Conservation (phyloP, 2,329 filamentous ascomycete genomes). For the Orbilia blumenaviensis region DNA sequence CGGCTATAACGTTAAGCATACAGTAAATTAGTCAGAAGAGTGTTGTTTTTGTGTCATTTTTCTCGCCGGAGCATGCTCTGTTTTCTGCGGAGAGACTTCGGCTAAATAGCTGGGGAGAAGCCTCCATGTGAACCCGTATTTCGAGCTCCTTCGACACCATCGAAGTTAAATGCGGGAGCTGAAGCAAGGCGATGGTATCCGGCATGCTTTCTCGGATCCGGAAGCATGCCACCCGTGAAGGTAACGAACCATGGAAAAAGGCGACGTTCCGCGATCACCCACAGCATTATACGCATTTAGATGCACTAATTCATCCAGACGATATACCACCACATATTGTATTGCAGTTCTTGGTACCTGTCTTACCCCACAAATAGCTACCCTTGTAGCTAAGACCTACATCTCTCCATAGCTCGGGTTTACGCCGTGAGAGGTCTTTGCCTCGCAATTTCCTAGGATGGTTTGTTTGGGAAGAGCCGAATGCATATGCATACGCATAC, state of each 20-base stretch:
- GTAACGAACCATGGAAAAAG: constrained; percentile 5
- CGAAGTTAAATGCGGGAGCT: background rate
- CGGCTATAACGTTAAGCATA: background rate
- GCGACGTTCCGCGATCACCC: constrained; percentile 28
- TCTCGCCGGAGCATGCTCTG: background rate
- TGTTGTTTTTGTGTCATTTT: constrained; percentile 48
- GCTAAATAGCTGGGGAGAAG: constrained; percentile 21
- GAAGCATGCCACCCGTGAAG: constrained; percentile 22
- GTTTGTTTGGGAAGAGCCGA: constrained; percentile 4
- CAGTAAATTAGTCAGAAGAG: background rate
- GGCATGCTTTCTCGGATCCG: constrained; percentile 13
- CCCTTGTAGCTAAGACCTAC: constrained; percentile 2
- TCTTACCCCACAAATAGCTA: constrained; percentile 42
- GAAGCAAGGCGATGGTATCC: background rate
- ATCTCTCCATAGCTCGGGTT: constrained; percentile 35
- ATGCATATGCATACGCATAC: constrained; percentile 19
- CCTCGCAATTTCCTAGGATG: constrained; percentile 1
- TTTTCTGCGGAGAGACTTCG: constrained; percentile 52
- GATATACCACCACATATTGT: background rate
- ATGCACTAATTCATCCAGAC: background rate
- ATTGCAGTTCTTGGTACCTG: background rate
- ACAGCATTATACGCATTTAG: background rate
- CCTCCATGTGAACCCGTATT: constrained; percentile 4
- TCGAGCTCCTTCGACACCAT: background rate
- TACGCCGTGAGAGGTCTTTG: background rate